Evolutionary conservation across 805 yeast species (phyloP), one percentile per base, ranked within the genome.

Genomic region (Starmerella kuoi): DNA sequence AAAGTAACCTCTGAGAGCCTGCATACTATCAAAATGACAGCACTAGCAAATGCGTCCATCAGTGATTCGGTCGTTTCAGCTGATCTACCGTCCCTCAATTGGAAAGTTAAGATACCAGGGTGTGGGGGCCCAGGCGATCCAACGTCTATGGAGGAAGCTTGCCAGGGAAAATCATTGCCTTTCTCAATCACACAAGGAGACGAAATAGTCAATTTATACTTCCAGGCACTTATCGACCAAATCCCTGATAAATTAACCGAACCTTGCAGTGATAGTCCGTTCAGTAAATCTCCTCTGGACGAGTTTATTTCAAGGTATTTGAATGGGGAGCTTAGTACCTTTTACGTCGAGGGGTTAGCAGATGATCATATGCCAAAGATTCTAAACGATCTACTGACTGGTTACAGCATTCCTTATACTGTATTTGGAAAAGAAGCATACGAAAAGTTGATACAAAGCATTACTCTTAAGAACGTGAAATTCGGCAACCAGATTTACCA

Each of bases 71-170:
- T 45, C 9, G 30, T 53, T 8, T 30, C 46, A 2, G 60, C 52
- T 9, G 15, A 27, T 31, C 21, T 60, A n/a, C 64, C 64, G 1
- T 34, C 44, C 7, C 30, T 58, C 20, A 25, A 39, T 5, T 60
- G 64, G 64, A 31, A 35, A 1, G 36, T 59, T 8, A 47, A 47
- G 40, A 48, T 60, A 2, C 51, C 51, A 1, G 61, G 58, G n/a
- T 60, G 64, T 37, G 26, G 22, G 5, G 37, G 6, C 4, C 9
- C 9, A 14, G 12, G 14, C 14, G 42, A 34, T 9, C 31, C 35
- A 18, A n/a, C 31, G 5, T 17, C 38, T 12, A 26, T 40, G 7
- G 42, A 42, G 22, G 49, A 51, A 4, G 40, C 40, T 5, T 45
- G 47, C 32, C 18, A 32, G 40, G 47, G 55, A 15, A 15, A 39